Base-by-base conservation (phyloP, 177 flowering plant genomes). In the Vitis hybrid region DNA sequence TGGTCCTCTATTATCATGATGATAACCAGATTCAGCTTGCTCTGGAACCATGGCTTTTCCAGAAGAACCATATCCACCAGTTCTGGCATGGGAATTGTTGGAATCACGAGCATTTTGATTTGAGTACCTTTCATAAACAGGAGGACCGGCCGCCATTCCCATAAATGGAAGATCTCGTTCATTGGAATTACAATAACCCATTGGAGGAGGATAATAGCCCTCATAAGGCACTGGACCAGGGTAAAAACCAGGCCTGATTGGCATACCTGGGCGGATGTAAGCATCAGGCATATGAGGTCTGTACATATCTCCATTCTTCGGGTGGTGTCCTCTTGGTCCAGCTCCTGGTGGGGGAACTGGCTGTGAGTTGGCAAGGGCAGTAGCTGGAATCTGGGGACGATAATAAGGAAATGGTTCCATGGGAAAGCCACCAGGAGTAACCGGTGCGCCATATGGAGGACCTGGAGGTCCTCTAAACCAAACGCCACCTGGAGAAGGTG, bases 391-490 rank as follows among this genome's bases (percentile, higher is more conserved):
- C 52, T 84, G 93, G 66, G 97, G 88, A 24, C 78, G 94, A 78
- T 83, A 92, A 71, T 86, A 96, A 67, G 88, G 86, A 83, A 78
- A 94, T 62, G 86, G 91, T 16, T 91, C 99, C 80, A 90, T 72
- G 1, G 91, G 93, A 78, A 87, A 94, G 70, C 84, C 86, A 76
- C 91, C 87, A 67, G 91, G 93, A 76, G 76, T 79, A 56, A 80
- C 88, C 8, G 89, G 87, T 13, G 79, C 58, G 30, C 90, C 92
- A 85, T 82, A 96, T 11, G 92, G 90, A 66, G 88, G 91, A 62
- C 85, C 93, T 48, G 88, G 86, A 67, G 91, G 97, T 58, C 89
- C 94, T 81, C 97, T 76, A 67, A 75, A 92, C 99, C 97, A 96
- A 70, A 81, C 85, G 56, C 91, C 96, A 76, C 85, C 83, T 56